Base-by-base conservation (phyloP, 345 rosid species). In the Xanthoceras sorbifolium region DNA sequence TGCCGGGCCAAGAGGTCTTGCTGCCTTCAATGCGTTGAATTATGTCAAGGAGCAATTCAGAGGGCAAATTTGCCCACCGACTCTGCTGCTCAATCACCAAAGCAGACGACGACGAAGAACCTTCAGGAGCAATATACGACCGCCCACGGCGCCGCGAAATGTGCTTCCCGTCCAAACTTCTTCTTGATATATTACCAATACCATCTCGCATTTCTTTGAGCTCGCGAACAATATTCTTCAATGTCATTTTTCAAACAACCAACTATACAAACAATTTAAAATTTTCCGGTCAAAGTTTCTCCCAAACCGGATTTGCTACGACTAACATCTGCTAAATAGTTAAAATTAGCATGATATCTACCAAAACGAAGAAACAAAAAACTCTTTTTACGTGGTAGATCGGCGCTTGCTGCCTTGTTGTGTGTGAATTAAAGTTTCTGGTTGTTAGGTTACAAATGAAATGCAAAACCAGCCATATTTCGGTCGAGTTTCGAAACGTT, bases 61-160 rank as follows among this genome's bases (percentile, higher is more conserved):
- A 90, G n/a, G 98, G 97, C 83, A 95, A 78, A 80, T 87, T 88
- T 17, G 88, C 96, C 99, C 99, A 95, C 59, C 71, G 82, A 65
- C 92, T 82, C 78, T 84, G 89, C 59, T 80, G 76, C 2, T 23
- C 77, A 40, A n/a, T 67, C 15, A 40, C 55, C 22, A 59, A 71
- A 12, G 68, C 38, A 38, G 81, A 55, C 9, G 82, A 73, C 15
- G 86, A 46, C 3, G 74, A 50, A 57, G 78, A 76, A 54, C 77
- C 88, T 75, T 94, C 97, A 0, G 97, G 97, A 1, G 93, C 92
- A 69, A 91, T 91, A 77, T 90, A 83, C 0, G 95, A 86, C 69
- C 89, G 76, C 40, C 90, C 93, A 6, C 91, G 72, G 18, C 93
- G 81, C 18, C 80, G 75, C 28, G 34, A 26, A 28, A 11, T 44